Base-by-base conservation (phyloP, 106 monocot genomes). In the Gastrodia elata region DNA sequence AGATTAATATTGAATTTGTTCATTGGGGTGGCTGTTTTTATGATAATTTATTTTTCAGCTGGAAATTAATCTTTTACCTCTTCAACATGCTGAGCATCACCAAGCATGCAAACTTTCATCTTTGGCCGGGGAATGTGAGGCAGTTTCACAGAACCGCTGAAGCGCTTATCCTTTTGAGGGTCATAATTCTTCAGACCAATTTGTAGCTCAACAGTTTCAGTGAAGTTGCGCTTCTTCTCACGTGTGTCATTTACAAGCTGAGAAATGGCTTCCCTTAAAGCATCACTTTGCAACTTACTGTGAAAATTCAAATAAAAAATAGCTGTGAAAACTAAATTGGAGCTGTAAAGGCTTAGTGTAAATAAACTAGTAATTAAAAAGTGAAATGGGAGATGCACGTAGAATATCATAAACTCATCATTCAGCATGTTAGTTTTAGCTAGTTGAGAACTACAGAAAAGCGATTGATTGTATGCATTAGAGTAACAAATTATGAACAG, bases 101-200 rank as follows among this genome's bases (percentile, higher is more conserved):
- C 87, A 74, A 87, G 87, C 87, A 87, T 87, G 78, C 87, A 87
- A 56, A 87, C 75, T 75, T 87, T 87, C 87, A 87, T 84, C 68
- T 84, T 88, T 0, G 88, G 84, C 1, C 88, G 82, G 33, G 88
- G 88, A 68, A 88, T 88, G 39, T 88, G 82, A 18, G 82, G 82
- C 1, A 88, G 73, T 80, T 82, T 88, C n/a, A 88, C 88, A 46
- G 84, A 82, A 9, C 88, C 88, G n/a, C 88, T 88, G 75, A 88
- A 88, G 39, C 84, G 84, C 82, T 85, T 88, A 68, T 88, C 82
- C 75, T 84, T 88, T 49, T 88, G 82, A 26, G 88, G 84, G 41
- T 88, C 84, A 80, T 88, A 88, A 64, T 82, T 84, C 52, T 88
- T 88, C 30, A 84, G 77, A 3, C 87, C 84, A 74, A 84, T 88